Base-by-base conservation (phyloP, 2,329 filamentous ascomycete genomes). In the Cytospora leucostoma region DNA sequence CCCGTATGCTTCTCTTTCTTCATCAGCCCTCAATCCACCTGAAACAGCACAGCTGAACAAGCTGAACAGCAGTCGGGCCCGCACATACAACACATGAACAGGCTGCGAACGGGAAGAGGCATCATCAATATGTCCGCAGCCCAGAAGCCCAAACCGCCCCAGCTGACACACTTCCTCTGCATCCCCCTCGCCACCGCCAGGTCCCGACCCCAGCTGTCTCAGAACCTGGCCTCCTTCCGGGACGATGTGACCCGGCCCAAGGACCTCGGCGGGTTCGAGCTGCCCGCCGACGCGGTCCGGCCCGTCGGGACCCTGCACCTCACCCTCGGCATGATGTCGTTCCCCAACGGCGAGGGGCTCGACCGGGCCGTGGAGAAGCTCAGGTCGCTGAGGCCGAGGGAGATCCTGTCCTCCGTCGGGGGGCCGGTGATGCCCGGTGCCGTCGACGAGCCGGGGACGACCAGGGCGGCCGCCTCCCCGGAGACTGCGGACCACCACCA, bases 261-360 rank as follows among this genome's bases (percentile, higher is more conserved):
- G 35, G 75, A 73, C 62, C 69, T 76, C 58, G 70, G 76, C 63
- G 74, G 77, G 67, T 75, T 78, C 65, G 78, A 79, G 7, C 77
- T 94, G 11, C 89, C 90, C 0, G 73, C 79, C 37, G 83, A 83
- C 61, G 92, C 92, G 1, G 78, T 97, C 57, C 81, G 93, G 34
- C 92, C 92, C 0, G 76, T 91, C 0, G 91, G 91, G 0, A 93
- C 92, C 1, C 76, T 97, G 55, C 94, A 98, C 75, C 79, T 96
- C 3, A 97, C 93, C 0, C 80, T 97, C 0, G 93, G 93, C 0
- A 90, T 96, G 1, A 93, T 97, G 90, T 89, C 84, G 67, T 82
- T 97, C 11, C 75, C 80, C 3, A 80, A 78, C 2, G 75, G 79
- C 3, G 79, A 82, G 58, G 72, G 73, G 5, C 67, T 84, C 7